Base-by-base conservation (phyloP, 2,329 filamentous ascomycete genomes). In the Hypoxylon sp. region DNA sequence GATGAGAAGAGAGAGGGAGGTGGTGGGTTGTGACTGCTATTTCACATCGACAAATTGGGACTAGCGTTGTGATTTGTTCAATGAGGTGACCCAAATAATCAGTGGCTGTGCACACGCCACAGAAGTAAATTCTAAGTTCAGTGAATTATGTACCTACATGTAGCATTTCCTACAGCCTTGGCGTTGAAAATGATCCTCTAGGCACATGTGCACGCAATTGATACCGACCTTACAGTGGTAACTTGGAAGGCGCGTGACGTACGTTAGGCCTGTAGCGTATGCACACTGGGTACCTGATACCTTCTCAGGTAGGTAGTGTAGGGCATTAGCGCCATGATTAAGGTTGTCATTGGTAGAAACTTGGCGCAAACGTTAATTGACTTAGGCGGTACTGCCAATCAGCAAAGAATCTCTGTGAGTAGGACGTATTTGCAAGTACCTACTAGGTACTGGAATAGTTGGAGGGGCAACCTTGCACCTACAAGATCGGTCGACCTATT, bases 401-500 rank as follows among this genome's bases (percentile, higher is more conserved):
- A 20, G 6, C 6, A 49, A 51, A 27, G 27, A 14, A 51, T 31
- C 27, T 17, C 3, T 3, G 37, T 13, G 20, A 22, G 10, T 8
- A 3, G 27, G 46, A 27, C 30, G 13, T 17, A 37, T 20, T 42
- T 46, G 17, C 3, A 46, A 42, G 54, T 59, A 59, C 31, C 27
- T 63, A 8, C 6, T 17, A 58, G 11, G 56, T 68, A 46, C 33
- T n/a, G 20, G 37, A 22, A 44, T 20, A 30, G 30, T 14, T 30
- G 33, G 65, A 64, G 68, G 68, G 65, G 68, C 62, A 71, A 42
- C 49, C 58, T 37, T 40, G 50, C 61, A 71, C 59, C 55, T 61
- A 55, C 49, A 51, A 53, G 27, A 20, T 30, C 22, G 13, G 6
- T 20, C 14, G 20, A 14, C 20, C 10, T 7, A 11, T 46, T 13